A percentile compares a stretch with the other conserved stretches of the same genome.
Conservation (phyloP, 257 asterid genomes). For the Solanum dulcamara region DNA sequence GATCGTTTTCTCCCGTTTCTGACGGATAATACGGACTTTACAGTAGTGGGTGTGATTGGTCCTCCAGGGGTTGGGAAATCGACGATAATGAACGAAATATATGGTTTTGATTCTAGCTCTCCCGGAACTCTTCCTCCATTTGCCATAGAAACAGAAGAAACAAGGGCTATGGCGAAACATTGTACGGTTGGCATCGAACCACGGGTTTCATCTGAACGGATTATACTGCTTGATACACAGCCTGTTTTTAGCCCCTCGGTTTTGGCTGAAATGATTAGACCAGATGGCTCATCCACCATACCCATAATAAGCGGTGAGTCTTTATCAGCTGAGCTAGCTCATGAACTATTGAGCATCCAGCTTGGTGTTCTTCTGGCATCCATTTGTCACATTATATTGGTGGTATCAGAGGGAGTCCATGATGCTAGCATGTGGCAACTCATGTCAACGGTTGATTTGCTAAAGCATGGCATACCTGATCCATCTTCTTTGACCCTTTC, state of each 20-base stretch:
- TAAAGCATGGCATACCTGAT: constrained; percentile 82
- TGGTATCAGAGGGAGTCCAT: constrained; percentile 81
- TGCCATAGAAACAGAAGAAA: constrained; percentile 71
- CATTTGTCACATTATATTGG: constrained; percentile 67
- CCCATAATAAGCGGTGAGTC: constrained; percentile 69
- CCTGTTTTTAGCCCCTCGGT: constrained; percentile 89
- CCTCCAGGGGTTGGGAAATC: constrained; percentile 91
- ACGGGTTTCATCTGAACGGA: constrained; percentile 73
- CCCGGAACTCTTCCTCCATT: constrained; percentile 93
- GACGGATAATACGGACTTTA: constrained; percentile 87
- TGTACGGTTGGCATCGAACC: constrained; percentile 87
- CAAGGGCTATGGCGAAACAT: constrained; percentile 77
- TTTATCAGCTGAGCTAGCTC: constrained; percentile 84
- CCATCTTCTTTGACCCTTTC: constrained; percentile 65
- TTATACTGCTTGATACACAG: constrained; percentile 95
- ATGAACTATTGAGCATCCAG: constrained; percentile 92
- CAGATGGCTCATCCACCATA: constrained; percentile 79
- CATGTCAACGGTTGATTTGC: constrained; percentile 70
- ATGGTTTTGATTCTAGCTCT: constrained; percentile 77
- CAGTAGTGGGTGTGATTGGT: constrained; percentile 91
- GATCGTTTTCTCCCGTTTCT: constrained; percentile 85
- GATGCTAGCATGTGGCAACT: constrained; percentile 88
- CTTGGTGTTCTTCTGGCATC: constrained; percentile 90
- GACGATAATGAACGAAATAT: constrained; percentile 82
- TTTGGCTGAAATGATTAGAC: constrained; percentile 87